phyloP scores from a whole-genome alignment of 805 yeast species.

The Pichia nanzhaoensis region DNA sequence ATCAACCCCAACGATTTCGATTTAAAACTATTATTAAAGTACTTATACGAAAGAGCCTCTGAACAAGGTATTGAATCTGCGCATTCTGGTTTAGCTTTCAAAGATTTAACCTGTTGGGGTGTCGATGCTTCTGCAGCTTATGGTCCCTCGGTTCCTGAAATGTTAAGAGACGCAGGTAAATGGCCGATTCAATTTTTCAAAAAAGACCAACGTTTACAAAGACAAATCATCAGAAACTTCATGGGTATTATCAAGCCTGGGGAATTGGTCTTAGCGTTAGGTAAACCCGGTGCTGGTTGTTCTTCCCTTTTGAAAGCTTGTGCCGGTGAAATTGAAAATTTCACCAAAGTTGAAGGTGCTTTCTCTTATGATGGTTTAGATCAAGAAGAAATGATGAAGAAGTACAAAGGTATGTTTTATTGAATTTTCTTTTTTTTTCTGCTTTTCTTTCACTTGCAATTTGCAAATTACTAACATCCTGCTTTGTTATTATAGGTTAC shows the following conservation, averaged over 20 bases:
- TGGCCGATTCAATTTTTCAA: conserved; percentile 28
- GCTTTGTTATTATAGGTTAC: conserved; percentile 27
- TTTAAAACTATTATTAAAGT: conserved; percentile 35
- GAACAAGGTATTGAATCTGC: conserved; percentile 43
- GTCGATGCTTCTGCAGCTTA: conserved; percentile 47
- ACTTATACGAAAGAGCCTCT: conserved; percentile 31
- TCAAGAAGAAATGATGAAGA: conserved; percentile 51
- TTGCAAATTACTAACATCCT: conserved; percentile 9
- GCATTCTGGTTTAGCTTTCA: conserved; percentile 46
- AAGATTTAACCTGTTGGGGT: conserved; percentile 39
- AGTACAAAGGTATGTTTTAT: conserved; percentile 37
- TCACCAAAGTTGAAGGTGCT: conserved; percentile 45
- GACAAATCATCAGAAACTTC: conserved; percentile 35
- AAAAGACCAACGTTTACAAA: conserved; percentile 28
- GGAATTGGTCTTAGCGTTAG: conserved; percentile 62
- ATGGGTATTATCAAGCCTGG: conserved; percentile 46
- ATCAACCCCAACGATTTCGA: conserved; percentile 42
- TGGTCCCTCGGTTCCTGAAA: conserved; percentile 41
- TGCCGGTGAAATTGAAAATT: conserved; percentile 43
- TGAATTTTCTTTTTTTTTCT: not conserved
- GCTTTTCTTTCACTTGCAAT: not conserved
- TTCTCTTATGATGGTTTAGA: conserved; percentile 56
- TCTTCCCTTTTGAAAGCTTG: conserved; percentile 61
- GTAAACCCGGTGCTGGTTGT: conserved; percentile 79
- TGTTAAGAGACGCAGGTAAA: conserved; percentile 30